phyloP scores from a whole-genome alignment of 768 basidiomycete genomes.

The Collybiopsis luxurians region DNA sequence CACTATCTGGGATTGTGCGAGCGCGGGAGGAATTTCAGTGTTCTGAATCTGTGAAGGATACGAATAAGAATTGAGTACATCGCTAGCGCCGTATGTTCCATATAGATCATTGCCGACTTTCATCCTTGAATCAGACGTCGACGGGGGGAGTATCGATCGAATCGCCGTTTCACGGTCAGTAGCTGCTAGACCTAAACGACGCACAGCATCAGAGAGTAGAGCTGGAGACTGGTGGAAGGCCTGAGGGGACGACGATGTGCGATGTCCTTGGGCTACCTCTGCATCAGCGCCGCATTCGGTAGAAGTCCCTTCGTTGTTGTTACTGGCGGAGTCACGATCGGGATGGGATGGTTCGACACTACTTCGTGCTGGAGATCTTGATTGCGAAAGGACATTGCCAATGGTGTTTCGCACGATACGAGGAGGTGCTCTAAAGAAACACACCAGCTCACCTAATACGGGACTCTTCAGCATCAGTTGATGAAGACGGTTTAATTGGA shows the following conservation, averaged over 20 bases:
- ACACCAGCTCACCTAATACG: conserved; percentile 73
- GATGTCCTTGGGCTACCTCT: conserved; percentile 10
- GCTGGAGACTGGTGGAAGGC: conserved; percentile 58
- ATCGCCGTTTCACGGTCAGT: conserved; percentile 37
- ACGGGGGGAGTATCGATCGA: neutral
- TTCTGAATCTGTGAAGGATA: neutral
- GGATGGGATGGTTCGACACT: neutral
- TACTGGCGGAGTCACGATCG: conserved; percentile 20
- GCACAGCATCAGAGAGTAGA: conserved; percentile 71
- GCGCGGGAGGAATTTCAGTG: conserved; percentile 13
- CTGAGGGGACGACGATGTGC: conserved; percentile 18
- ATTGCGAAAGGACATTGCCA: conserved; percentile 34
- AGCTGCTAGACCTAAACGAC: conserved; percentile 60
- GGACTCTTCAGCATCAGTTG: neutral
- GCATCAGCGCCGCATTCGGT: neutral
- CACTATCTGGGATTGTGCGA: conserved; percentile 55
- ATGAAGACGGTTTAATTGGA: neutral
- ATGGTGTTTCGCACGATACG: conserved; percentile 63
- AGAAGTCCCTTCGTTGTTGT: neutral
- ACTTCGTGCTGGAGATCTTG: conserved; percentile 40
- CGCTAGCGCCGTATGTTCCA: too few species aligned
- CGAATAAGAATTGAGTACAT: conserved; percentile 14
- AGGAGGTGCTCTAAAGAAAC: conserved; percentile 79
- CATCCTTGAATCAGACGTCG: too few species aligned
- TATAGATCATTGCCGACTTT: too few species aligned